phyloP scores from a whole-genome alignment of 2,329 filamentous ascomycete species.

The Penicillium concentricum region DNA sequence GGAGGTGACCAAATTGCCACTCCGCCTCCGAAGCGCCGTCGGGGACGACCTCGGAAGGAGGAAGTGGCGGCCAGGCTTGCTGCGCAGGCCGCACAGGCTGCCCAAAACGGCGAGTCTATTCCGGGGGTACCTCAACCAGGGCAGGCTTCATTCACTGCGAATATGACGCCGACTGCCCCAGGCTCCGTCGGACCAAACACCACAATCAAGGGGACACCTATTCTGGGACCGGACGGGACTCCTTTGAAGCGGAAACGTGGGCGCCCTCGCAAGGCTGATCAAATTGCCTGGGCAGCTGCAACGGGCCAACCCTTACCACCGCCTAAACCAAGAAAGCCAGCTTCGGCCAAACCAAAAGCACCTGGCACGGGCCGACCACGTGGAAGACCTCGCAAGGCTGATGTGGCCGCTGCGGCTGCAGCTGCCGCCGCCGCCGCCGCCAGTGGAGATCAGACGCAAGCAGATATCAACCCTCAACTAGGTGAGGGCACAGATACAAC shows the following conservation, averaged over 20 bases:
- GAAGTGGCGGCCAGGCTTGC: conserved; percentile 25
- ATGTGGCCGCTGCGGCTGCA: conserved; percentile 29
- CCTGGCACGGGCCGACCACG: conserved; percentile 34
- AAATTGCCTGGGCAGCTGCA: conserved; percentile 22
- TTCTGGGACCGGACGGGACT: conserved; percentile 24
- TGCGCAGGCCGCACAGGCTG: conserved; percentile 18
- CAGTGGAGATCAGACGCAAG: conserved; percentile 17
- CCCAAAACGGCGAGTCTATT: conserved; percentile 15
- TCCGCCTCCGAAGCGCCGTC: conserved; percentile 19
- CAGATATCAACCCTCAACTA: conserved; percentile 8
- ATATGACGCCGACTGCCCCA: conserved; percentile 18
- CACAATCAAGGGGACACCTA: conserved; percentile 10
- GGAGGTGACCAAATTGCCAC: conserved; percentile 8
- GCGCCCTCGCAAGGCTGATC: conserved; percentile 32
- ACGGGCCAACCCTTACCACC: conserved; percentile 20
- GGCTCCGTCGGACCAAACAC: conserved; percentile 8
- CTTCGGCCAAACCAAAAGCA: conserved; percentile 21
- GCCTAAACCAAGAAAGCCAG: conserved; percentile 9
- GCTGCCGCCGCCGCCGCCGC: conserved; percentile 27
- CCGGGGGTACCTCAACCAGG: conserved; percentile 15
- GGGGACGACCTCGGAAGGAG: conserved; percentile 27
- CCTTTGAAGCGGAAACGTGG: conserved; percentile 32
- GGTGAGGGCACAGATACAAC: conserved; percentile 9
- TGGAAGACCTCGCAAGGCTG: conserved; percentile 35
- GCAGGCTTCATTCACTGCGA: conserved; percentile 22